Conservation (phyloP, 2,329 filamentous ascomycete species). For the Alternaria arborescens region DNA sequence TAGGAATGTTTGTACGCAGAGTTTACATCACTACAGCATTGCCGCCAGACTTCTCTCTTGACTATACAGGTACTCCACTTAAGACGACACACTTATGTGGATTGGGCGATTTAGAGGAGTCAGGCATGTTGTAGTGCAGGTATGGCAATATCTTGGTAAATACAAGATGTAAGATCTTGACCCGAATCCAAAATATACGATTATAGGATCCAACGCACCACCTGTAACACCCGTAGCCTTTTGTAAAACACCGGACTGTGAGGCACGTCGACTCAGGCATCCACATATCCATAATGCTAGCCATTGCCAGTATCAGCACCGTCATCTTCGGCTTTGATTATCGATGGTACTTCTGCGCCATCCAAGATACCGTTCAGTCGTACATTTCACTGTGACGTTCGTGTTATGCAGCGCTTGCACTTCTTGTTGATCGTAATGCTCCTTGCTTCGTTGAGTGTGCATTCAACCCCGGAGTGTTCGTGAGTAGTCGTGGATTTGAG, state of each 20-base stretch:
- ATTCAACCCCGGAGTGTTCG: background rate
- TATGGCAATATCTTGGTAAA: no score
- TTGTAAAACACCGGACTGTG: background rate
- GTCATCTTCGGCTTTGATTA: background rate
- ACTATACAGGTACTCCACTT: no score
- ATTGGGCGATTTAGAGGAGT: no score
- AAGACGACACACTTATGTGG: background rate
- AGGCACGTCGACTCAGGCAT: background rate
- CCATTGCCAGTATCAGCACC: background rate
- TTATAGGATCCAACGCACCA: background rate
- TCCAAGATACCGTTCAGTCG: background rate
- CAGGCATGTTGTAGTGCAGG: no score
- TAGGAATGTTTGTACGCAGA: background rate
- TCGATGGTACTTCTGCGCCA: background rate
- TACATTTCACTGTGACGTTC: background rate
- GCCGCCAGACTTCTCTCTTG: background rate
- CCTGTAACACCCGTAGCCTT: background rate
- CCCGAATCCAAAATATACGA: no score
- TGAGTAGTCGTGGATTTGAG: background rate
- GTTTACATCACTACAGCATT: background rate
- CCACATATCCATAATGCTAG: background rate
- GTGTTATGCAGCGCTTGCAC: slow-evolving; percentile 1
- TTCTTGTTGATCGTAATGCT: background rate
- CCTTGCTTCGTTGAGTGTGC: background rate
- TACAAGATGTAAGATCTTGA: background rate